Evolutionary conservation across 768 basidiomycete genomes (phyloP).

Genomic region (Tricholoma bakamatsutake): DNA sequence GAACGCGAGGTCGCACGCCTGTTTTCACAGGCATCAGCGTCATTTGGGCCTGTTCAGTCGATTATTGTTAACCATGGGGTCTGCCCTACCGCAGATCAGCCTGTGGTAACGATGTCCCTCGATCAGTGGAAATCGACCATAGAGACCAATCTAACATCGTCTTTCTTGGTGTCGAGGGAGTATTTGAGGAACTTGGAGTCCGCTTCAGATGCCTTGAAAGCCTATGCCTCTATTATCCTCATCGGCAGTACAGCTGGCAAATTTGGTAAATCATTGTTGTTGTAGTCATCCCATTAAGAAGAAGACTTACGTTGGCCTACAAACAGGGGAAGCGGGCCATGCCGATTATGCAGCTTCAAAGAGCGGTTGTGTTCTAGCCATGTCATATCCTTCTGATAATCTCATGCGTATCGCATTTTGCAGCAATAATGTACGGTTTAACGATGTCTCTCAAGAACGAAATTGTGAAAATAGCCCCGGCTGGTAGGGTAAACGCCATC

Average conservation of each 20-base stretch:
- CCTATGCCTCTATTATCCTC: slow-evolving; percentile 54
- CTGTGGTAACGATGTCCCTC: slow-evolving; percentile 52
- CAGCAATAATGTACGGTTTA: slow-evolving; percentile 71
- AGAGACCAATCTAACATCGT: slow-evolving; percentile 56
- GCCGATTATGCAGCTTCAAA: slow-evolving; percentile 64
- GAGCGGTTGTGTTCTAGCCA: slow-evolving; percentile 42
- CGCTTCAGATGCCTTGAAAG: slow-evolving; percentile 34
- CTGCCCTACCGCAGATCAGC: slow-evolving; percentile 38
- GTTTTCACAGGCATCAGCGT: slow-evolving; percentile 35
- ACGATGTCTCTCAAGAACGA: slow-evolving; percentile 70
- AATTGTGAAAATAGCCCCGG: slow-evolving; percentile 69
- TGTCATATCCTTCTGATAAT: not conserved
- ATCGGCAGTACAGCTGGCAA: slow-evolving; percentile 72
- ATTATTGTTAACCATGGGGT: slow-evolving; percentile 59
- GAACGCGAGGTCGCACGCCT: slow-evolving; percentile 48
- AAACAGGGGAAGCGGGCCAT: slow-evolving; percentile 49
- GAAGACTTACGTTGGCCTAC: not conserved
- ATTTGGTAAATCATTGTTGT: slow-evolving; percentile 36
- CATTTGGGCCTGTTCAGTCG: slow-evolving; percentile 51
- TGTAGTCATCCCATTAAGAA: not conserved
- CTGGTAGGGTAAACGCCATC: slow-evolving; percentile 63
- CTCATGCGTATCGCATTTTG: not conserved
- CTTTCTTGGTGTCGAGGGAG: slow-evolving; percentile 63
- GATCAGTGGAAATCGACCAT: slow-evolving; percentile 60
- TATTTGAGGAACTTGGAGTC: slow-evolving; percentile 45